Percentiles rank a stretch among this genome's conserved stretches.
These are phyloP conservation scores for Thozetella sp. DNA, from an alignment of 495 filamentous ascomycete genomes.

Conservation along the genomic window DNA sequence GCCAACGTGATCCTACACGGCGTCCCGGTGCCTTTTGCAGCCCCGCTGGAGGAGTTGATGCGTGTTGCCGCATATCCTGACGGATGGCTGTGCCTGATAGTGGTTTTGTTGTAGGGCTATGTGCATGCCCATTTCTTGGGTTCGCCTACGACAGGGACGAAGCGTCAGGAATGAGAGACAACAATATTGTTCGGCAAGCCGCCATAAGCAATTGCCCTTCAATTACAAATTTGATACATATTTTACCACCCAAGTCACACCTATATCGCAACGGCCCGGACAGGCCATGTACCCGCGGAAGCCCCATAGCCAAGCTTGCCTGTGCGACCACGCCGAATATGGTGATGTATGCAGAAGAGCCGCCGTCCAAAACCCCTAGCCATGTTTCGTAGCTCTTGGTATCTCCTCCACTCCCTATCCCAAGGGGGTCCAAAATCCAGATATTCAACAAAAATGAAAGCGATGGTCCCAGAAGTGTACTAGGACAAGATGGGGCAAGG, in stretches of 20 bases:
- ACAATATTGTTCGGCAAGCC: neutral
- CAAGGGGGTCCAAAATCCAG: neutral
- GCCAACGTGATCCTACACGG: conserved; percentile 93
- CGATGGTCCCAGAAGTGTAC: neutral
- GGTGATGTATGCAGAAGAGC: conserved; percentile 6
- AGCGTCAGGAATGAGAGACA: neutral
- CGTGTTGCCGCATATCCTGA: conserved; percentile 83
- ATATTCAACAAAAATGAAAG: conserved; percentile 3
- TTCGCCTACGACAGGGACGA: no score
- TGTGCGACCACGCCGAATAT: conserved; percentile 12
- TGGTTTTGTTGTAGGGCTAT: conserved; percentile 76
- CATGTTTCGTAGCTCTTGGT: conserved; percentile 26
- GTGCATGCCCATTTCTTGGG: no score
- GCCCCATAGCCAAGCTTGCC: no score
- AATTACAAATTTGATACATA: neutral
- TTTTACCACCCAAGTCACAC: neutral
- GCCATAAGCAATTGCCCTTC: neutral
- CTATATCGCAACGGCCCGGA: no score
- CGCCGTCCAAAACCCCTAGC: conserved; percentile 6
- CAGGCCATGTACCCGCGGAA: no score
- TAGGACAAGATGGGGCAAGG: neutral
- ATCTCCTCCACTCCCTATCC: conserved; percentile 32
- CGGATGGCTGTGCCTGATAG: conserved; percentile 85
- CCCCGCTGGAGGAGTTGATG: conserved; percentile 85
- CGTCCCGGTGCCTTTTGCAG: conserved; percentile 76